These are phyloP conservation scores for Cordyceps fumosorosea DNA, from an alignment of 2,329 filamentous ascomycete species.

Conservation along the genomic window DNA sequence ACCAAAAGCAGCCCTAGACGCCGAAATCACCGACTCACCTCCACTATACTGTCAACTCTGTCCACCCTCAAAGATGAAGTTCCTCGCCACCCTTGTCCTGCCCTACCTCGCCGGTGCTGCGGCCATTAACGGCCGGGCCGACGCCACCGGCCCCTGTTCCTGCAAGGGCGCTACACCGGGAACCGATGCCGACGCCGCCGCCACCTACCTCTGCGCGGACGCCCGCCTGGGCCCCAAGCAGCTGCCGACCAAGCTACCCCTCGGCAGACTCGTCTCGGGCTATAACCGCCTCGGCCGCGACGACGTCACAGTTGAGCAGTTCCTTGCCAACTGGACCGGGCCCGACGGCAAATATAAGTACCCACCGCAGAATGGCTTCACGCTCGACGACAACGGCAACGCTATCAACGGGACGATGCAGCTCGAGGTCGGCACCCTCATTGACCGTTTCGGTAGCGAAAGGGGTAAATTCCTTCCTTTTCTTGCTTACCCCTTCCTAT, in stretches of 20 bases:
- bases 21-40: not conserved
- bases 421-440: slow-evolving; percentile 32
- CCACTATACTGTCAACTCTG: not conserved
- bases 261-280: slow-evolving; percentile 23
- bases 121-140: not conserved
- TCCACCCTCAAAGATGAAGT: slow-evolving; percentile 20
- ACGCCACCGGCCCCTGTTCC: slow-evolving; percentile 13
- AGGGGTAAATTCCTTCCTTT: slow-evolving; percentile 23
- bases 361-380: slow-evolving; percentile 37
- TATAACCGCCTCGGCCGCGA: slow-evolving; percentile 33
- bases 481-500: not conserved
- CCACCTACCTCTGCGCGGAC: slow-evolving; percentile 30
- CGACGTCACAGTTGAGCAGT: slow-evolving; percentile 24
- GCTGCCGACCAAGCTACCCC: slow-evolving; percentile 29
- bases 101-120: slow-evolving; percentile 11
- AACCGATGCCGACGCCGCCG: not conserved
- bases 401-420: slow-evolving; percentile 36
- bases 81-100: slow-evolving; percentile 18
- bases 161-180: slow-evolving; percentile 17
- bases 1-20: not conserved
- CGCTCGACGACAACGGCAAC: slow-evolving; percentile 25
- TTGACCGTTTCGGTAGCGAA: slow-evolving; percentile 44
- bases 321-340: slow-evolving; percentile 29
- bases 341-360: slow-evolving; percentile 26
- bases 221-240: slow-evolving; percentile 29